Conservation (phyloP, 208 protist genomes). For the Willaertia magna region DNA sequence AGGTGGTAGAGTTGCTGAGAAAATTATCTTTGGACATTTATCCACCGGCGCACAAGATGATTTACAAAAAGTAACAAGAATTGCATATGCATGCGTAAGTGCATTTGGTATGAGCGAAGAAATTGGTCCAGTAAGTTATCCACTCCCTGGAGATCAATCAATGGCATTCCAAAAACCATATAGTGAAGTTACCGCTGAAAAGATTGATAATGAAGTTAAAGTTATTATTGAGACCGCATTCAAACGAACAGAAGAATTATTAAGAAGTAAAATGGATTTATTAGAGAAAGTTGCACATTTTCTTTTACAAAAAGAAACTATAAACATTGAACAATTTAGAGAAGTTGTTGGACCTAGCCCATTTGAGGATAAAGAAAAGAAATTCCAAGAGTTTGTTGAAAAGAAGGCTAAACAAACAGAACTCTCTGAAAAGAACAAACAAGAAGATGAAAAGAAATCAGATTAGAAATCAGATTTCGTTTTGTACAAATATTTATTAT, state of each 20-base stretch:
- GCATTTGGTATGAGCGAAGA: constrained; percentile 55
- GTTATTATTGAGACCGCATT: constrained; percentile 60
- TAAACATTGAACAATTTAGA: not conserved
- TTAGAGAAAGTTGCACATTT: constrained; percentile 58
- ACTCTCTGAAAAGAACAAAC: not conserved
- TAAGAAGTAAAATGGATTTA: constrained; percentile 52
- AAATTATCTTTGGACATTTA: constrained; percentile 75
- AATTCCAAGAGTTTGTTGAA: not conserved
- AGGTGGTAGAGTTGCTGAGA: constrained; percentile 75
- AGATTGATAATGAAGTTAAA: constrained; percentile 70
- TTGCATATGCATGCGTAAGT: constrained; percentile 61
- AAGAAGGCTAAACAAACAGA: not conserved
- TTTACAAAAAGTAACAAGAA: constrained; percentile 76
- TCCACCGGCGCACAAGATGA: constrained; percentile 87
- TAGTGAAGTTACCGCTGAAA: constrained; percentile 50
- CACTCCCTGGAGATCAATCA: constrained; percentile 41
- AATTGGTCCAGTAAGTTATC: constrained; percentile 45
- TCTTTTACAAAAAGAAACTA: constrained; percentile 41
- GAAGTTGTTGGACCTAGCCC: not conserved
- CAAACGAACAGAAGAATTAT: constrained; percentile 44
- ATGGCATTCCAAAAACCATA: constrained; percentile 69
- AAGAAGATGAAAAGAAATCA: no score
- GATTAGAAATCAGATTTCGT: no score
- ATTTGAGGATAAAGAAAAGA: not conserved
- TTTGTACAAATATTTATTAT: no score